These are phyloP conservation scores for Scutellaria barbata DNA, from an alignment of 257 asterid genomes.

Conservation along the genomic window DNA sequence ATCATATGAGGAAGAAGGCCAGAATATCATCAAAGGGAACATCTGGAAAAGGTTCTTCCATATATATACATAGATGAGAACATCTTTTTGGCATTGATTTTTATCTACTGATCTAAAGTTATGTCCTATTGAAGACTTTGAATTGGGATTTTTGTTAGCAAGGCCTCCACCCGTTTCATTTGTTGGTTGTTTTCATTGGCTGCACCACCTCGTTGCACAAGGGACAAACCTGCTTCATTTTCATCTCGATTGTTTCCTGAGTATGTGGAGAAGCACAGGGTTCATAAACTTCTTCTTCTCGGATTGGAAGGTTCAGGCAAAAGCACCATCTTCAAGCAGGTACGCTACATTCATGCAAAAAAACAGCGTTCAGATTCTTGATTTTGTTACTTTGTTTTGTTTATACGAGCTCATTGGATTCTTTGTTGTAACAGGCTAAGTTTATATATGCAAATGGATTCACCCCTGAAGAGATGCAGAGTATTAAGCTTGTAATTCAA, in stretches of 20 bases:
- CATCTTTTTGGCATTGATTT: conserved; percentile 11
- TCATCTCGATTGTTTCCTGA: conserved; percentile 47
- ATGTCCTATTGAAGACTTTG: conserved; percentile 43
- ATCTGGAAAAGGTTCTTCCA: conserved; percentile 78
- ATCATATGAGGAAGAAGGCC: conserved; percentile 88
- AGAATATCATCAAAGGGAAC: conserved; percentile 74
- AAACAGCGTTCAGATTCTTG: neutral
- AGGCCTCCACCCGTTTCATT: conserved; percentile 72
- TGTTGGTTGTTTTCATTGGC: conserved; percentile 73
- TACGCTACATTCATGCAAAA: neutral
- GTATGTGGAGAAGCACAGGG: conserved; percentile 48
- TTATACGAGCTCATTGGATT: conserved; percentile 12
- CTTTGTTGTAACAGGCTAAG: conserved; percentile 55
- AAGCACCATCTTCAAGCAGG: conserved; percentile 84
- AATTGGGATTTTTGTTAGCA: conserved; percentile 57
- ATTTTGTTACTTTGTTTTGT: neutral
- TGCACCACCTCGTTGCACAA: conserved; percentile 52
- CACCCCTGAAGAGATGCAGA: conserved; percentile 59
- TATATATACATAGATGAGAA: conserved; percentile 28
- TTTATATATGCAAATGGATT: conserved; percentile 51
- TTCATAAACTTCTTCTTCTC: conserved; percentile 64
- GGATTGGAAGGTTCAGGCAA: conserved; percentile 74
- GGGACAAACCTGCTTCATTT: conserved; percentile 40
- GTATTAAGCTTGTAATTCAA: conserved; percentile 59
- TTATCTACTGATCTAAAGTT: conserved; percentile 14